These are phyloP conservation scores for Madurella fahalii DNA, from an alignment of 2,329 filamentous ascomycete species.

Conservation along the genomic window DNA sequence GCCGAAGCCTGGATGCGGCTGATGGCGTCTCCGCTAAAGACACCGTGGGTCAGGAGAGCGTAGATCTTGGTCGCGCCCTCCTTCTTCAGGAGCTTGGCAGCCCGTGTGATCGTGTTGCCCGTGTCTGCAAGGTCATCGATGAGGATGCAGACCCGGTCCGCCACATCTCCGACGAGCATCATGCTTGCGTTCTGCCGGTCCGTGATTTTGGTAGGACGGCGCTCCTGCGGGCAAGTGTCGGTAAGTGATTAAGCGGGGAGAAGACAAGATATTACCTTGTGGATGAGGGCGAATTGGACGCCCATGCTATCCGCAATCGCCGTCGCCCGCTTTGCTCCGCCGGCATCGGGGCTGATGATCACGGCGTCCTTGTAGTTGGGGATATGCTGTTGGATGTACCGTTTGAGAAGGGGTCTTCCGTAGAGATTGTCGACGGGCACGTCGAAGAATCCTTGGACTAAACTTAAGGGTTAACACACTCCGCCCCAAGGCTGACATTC, in stretches of 20 bases:
- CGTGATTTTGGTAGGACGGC: slow-evolving; percentile 65
- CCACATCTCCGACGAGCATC: slow-evolving; percentile 77
- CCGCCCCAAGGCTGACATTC: neutral
- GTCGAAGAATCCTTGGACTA: slow-evolving; percentile 98
- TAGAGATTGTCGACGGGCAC: slow-evolving; percentile 98
- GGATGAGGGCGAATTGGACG: slow-evolving; percentile 95
- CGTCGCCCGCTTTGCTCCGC: slow-evolving; percentile 92
- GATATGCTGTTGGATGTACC: slow-evolving; percentile 74
- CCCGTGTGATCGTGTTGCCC: slow-evolving; percentile 93
- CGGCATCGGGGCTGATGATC: slow-evolving; percentile 93
- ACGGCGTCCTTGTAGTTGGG: slow-evolving; percentile 81
- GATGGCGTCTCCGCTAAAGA: slow-evolving; percentile 92
- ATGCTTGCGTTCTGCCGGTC: slow-evolving; percentile 77
- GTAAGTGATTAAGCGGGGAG: slow-evolving; percentile 30
- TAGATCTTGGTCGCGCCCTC: slow-evolving; percentile 90
- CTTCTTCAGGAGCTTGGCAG: slow-evolving; percentile 93
- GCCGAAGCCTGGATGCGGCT: slow-evolving; percentile 89
- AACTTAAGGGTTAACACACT: neutral
- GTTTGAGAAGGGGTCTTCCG: slow-evolving; percentile 68
- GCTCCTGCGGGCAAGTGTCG: slow-evolving; percentile 32
- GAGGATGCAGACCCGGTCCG: slow-evolving; percentile 71
- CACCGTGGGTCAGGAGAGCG: slow-evolving; percentile 89
- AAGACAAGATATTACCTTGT: slow-evolving; percentile 66
- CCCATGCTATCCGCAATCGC: slow-evolving; percentile 89
- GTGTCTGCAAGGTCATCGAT: slow-evolving; percentile 95